Evolutionary conservation across 257 asterid genomes (phyloP).

Genomic region (Penstemon davidsonii): DNA sequence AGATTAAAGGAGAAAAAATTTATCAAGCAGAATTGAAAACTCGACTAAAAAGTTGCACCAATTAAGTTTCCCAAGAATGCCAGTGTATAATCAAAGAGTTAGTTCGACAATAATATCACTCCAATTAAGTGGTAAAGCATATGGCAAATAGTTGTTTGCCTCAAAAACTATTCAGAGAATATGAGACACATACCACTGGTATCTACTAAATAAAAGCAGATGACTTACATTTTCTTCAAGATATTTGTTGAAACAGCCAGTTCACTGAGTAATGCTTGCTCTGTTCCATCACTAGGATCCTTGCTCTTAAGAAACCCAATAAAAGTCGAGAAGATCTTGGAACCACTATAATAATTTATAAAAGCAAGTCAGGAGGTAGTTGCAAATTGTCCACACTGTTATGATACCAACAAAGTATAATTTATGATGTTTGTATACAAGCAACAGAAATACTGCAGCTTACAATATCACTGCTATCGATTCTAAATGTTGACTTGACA

Average conservation of each 20-base stretch:
- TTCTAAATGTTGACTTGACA: too few species aligned
- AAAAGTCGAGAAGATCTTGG: conserved; percentile 83
- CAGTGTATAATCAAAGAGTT: background rate
- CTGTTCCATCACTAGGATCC: conserved; percentile 79
- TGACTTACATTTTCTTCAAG: conserved; percentile 71
- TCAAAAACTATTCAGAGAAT: background rate
- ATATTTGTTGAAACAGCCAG: conserved; percentile 65
- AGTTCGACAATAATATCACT: too few species aligned
- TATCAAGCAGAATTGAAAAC: background rate
- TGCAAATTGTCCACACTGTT: too few species aligned
- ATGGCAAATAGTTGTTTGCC: background rate
- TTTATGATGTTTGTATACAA: too few species aligned
- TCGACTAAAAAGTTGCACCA: background rate
- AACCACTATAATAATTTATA: conserved; percentile 65
- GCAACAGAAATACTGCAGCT: too few species aligned
- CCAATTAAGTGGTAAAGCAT: background rate
- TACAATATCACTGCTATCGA: too few species aligned
- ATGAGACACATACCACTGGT: background rate
- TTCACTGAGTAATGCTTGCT: conserved; percentile 75
- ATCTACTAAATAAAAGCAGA: conserved; percentile 14
- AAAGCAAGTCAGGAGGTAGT: background rate
- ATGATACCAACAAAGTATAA: too few species aligned
- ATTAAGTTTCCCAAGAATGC: background rate
- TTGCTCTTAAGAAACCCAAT: conserved; percentile 91
- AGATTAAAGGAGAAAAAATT: background rate